Percentiles rank a stretch among this genome's conserved stretches.
Evolutionary conservation across 768 basidiomycete genomes (phyloP).

Genomic region (Sporobolomyces phaffii): DNA sequence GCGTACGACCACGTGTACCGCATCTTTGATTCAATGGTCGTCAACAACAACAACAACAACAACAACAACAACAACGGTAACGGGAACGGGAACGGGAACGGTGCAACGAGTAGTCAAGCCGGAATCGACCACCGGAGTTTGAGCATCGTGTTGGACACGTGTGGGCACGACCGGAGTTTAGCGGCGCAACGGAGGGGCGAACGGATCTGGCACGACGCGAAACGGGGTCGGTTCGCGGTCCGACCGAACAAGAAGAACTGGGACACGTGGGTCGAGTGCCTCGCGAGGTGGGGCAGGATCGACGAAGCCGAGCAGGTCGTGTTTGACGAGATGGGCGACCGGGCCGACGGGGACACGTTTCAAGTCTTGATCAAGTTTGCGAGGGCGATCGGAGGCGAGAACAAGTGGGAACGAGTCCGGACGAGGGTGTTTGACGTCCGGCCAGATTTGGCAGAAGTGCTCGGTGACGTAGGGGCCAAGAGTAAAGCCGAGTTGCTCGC

Average conservation of each 20-base stretch:
- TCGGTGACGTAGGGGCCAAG: neutral
- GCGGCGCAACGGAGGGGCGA: constrained; percentile 50
- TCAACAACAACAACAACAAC: constrained; percentile 49
- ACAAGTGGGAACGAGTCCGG: neutral
- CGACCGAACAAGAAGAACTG: constrained; percentile 63
- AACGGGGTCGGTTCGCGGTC: constrained; percentile 50
- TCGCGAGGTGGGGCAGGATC: constrained; percentile 64
- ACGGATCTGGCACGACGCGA: constrained; percentile 56
- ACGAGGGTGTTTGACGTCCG: neutral
- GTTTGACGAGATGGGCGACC: constrained; percentile 57
- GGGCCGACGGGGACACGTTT: constrained; percentile 15
- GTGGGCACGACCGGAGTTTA: constrained; percentile 58
- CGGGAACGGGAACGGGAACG: too few relatives aligned
- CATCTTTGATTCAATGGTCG: constrained; percentile 62
- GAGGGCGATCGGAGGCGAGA: neutral
- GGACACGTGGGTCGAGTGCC: constrained; percentile 76
- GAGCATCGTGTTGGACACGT: constrained; percentile 78
- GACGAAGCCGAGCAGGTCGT: constrained; percentile 63
- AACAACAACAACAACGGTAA: too few relatives aligned
- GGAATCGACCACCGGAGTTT: constrained; percentile 61
- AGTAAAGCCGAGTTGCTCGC: too few relatives aligned
- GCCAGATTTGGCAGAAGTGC: neutral
- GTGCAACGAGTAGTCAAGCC: constrained; percentile 49
- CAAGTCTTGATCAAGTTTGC: constrained; percentile 31
- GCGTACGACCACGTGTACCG: constrained; percentile 65